Base-by-base conservation (phyloP, 441 rosid species). In the Melastoma candidum region DNA sequence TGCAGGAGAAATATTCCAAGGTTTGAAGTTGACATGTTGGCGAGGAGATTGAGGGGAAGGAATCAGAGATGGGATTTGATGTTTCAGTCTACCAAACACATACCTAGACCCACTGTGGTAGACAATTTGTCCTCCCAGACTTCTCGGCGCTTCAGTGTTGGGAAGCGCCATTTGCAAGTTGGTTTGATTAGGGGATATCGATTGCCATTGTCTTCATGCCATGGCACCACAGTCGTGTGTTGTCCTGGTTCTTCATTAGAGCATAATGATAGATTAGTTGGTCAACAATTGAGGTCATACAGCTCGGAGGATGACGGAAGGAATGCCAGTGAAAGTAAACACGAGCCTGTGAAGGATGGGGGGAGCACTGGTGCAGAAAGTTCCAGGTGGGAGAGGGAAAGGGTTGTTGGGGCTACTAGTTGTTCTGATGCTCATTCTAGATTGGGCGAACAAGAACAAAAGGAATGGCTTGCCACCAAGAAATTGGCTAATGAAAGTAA, bases 391-490 rank as follows among this genome's bases (percentile, higher is more conserved):
- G 60, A 24, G 27, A 48, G 48, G 7, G 81, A 65, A 67, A 64
- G 59, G 63, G 59, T 25, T 5, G 60, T 22, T 26, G 69, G 60
- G 51, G 70, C 72, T 58, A 74, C 55, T n/a, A 67, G 53, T 64
- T 69, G 60, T 27, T 63, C 53, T 22, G 86, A 86, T 76, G 58
- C 75, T 5, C 93, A 89, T 58, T 79, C 93, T 57, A 78, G 54
- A 59, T 80, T 93, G 48, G 96, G 85, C 1, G 88, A 81, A 36
- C 95, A 77, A 12, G 99, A 93, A 62, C 96, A 93, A 55, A 86
- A 74, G 66, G 99, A 89, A 56, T 93, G 99, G 99, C 83, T 89
- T 43, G 63, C 66, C 43, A 93, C 73, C 51, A 95, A 89, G 74
- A 86, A 74, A 74, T 77, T 80, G 51, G 65, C 93, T 1, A 74